These are phyloP conservation scores for Iberis pinnata DNA, from an alignment of 345 rosid genomes.

Conservation along the genomic window DNA sequence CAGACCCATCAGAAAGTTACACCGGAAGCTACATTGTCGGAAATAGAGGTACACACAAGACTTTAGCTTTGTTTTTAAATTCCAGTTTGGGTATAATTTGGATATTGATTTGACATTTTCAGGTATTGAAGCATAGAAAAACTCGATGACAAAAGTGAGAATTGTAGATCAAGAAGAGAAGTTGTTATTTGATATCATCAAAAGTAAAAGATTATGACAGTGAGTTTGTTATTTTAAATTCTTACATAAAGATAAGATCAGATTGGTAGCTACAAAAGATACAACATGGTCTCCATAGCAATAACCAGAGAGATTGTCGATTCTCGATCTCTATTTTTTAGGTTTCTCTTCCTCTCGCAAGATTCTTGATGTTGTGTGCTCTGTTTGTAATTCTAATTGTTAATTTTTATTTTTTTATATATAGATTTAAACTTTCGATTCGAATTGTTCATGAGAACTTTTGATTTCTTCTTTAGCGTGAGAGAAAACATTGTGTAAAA, in stretches of 20 bases:
- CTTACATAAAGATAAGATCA: constrained; percentile 31
- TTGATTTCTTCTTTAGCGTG: constrained; percentile 18
- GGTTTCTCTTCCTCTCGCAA: constrained; percentile 7
- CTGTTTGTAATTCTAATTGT: constrained; percentile 32
- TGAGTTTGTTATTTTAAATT: constrained; percentile 1
- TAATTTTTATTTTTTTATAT: not conserved
- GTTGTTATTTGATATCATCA: not conserved
- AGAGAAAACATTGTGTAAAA: constrained; percentile 27
- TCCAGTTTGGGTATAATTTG: no score
- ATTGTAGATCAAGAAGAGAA: constrained; percentile 29
- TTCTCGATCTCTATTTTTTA: constrained; percentile 32
- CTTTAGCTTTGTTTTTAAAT: not conserved
- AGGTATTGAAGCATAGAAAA: constrained; percentile 32
- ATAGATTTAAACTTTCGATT: constrained; percentile 6
- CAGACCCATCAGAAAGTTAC: constrained; percentile 64
- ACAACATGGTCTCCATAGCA: constrained; percentile 26
- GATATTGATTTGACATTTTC: constrained; percentile 1
- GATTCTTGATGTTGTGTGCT: constrained; percentile 29
- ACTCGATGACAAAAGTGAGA: constrained; percentile 16
- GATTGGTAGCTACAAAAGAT: constrained; percentile 29
- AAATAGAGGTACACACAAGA: constrained; percentile 58
- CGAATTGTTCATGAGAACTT: constrained; percentile 24
- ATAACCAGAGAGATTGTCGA: constrained; percentile 27
- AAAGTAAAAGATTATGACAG: constrained; percentile 14
- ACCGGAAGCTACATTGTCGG: constrained; percentile 61